Percentiles rank a stretch among this genome's conserved stretches.
phyloP scores from a whole-genome alignment of 2,329 filamentous ascomycete genomes.

The Monosporascus sp. region DNA sequence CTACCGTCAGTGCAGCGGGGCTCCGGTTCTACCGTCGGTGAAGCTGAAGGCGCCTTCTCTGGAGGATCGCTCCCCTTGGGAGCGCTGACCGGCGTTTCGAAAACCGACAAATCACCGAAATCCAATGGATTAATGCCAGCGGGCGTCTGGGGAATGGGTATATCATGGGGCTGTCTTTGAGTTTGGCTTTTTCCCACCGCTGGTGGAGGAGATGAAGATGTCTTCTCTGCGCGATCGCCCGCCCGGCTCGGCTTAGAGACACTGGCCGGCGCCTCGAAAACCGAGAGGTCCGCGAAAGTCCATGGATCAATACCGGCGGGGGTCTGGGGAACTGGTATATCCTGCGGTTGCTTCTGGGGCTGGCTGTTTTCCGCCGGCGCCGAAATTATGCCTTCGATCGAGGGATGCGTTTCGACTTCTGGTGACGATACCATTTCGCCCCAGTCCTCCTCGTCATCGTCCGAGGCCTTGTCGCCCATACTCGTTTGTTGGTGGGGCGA shows the following conservation, averaged over 20 bases:
- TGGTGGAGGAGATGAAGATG: too few relatives aligned
- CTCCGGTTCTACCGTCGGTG: neutral
- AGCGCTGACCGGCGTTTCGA: slow-evolving; percentile 2
- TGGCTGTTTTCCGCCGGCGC: slow-evolving; percentile 2
- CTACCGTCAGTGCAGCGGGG: neutral
- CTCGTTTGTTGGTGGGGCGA: neutral
- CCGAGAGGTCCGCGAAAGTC: slow-evolving; percentile 17
- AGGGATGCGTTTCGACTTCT: slow-evolving; percentile 4
- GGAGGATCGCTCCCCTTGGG: neutral
- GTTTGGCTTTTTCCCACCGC: neutral
- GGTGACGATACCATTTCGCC: slow-evolving; percentile 54
- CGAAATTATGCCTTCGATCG: slow-evolving; percentile 2
- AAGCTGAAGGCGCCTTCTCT: too few relatives aligned
- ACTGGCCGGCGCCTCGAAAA: slow-evolving; percentile 7
- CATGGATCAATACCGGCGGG: slow-evolving; percentile 10
- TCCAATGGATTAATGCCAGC: slow-evolving; percentile 5
- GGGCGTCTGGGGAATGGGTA: neutral
- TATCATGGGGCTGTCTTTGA: neutral
- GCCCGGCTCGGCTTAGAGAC: neutral
- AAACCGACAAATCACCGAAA: slow-evolving; percentile 7
- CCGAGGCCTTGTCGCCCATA: slow-evolving; percentile 8
- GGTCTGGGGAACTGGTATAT: neutral
- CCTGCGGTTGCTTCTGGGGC: neutral
- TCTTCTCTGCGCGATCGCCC: too few relatives aligned
- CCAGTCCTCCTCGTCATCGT: slow-evolving; percentile 53